Percentiles rank a stretch among this genome's conserved stretches.
Conservation (phyloP, 305 asterid genomes). For the Fraxinus greggii region DNA sequence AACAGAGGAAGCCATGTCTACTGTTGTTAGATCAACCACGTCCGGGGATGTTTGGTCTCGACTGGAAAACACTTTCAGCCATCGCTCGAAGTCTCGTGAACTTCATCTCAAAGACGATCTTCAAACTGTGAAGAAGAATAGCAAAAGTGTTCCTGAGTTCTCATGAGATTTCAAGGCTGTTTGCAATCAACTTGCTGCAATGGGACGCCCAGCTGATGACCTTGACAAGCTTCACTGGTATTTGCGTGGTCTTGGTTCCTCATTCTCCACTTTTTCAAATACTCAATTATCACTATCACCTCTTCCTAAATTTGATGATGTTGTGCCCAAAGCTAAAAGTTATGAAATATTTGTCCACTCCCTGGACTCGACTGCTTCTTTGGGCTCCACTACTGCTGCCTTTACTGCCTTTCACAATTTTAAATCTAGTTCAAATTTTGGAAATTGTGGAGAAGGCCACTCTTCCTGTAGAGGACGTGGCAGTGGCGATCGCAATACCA, state of each 20-base stretch:
- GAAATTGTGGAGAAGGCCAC: neutral
- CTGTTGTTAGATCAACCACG: neutral
- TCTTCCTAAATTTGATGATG: neutral
- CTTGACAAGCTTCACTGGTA: slow-evolving; percentile 16
- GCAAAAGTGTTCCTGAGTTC: neutral
- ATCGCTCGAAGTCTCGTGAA: neutral
- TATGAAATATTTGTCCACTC: slow-evolving; percentile 5
- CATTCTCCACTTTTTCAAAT: neutral
- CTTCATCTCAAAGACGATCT: neutral
- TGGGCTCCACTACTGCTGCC: neutral
- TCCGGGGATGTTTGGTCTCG: neutral
- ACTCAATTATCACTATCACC: slow-evolving; percentile 7
- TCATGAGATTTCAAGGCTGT: neutral
- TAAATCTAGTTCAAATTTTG: neutral
- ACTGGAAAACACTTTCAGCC: neutral
- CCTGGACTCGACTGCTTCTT: neutral
- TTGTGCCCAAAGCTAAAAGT: slow-evolving; percentile 2
- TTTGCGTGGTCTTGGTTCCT: slow-evolving; percentile 7
- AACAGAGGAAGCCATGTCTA: slow-evolving; percentile 18
- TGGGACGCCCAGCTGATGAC: neutral
- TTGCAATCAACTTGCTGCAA: slow-evolving; percentile 1
- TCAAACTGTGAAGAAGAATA: neutral
- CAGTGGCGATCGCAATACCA: neutral
- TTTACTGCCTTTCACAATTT: too few species aligned
- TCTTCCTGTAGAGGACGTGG: neutral